Percentiles rank a stretch among this genome's conserved stretches.
Evolutionary conservation across 75 land plant genomes (phyloP).

Genomic region (Picea glauca): DNA sequence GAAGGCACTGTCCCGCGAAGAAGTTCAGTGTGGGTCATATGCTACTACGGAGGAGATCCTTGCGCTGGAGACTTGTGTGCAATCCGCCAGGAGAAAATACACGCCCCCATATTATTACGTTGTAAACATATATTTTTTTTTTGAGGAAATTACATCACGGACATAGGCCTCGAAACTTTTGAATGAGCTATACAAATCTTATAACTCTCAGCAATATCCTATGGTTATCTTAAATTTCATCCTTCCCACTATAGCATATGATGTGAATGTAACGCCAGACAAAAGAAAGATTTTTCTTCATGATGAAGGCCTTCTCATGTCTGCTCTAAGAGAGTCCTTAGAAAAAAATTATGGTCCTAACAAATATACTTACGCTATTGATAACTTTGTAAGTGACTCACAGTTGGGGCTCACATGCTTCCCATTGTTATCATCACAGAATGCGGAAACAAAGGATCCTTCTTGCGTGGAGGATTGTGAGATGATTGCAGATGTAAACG

Average conservation of each 20-base stretch:
- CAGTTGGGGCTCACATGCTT: too few relatives aligned
- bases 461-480: not conserved
- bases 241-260: conserved; percentile 67
- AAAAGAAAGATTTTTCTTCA: conserved; percentile 87
- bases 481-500: not conserved
- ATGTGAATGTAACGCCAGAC: conserved; percentile 85
- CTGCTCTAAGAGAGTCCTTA: conserved; percentile 52
- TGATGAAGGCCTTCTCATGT: conserved; percentile 59
- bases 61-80: too few relatives aligned
- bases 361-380: conserved; percentile 48
- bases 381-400: conserved; percentile 28
- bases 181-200: conserved; percentile 75
- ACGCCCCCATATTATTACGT: too few relatives aligned
- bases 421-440: not conserved
- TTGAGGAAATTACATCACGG: too few relatives aligned
- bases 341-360: conserved; percentile 62
- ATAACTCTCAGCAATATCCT: conserved; percentile 82
- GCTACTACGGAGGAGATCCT: too few relatives aligned
- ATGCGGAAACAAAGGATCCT: not conserved
- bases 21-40: too few relatives aligned
- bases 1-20: too few relatives aligned
- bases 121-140: too few relatives aligned
- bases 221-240: conserved; percentile 80
- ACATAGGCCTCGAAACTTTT: conserved; percentile 37
- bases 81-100: too few relatives aligned